Evolutionary conservation across 2,329 filamentous ascomycete genomes (phyloP).

Genomic region (Clonostachys rhizophaga): DNA sequence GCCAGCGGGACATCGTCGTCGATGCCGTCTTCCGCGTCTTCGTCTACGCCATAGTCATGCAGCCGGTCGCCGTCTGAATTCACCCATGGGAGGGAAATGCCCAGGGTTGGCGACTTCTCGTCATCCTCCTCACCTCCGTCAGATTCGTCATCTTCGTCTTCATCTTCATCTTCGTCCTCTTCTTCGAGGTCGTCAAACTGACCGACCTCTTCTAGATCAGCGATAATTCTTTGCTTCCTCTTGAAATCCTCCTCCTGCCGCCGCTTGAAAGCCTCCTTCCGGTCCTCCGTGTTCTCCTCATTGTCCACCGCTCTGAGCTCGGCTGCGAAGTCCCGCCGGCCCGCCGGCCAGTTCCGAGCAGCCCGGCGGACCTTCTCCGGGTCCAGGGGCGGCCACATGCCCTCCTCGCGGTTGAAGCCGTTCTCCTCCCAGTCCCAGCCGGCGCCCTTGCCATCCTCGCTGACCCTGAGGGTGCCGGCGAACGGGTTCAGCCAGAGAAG

Average conservation of each 20-base stretch:
- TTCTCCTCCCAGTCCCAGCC: slow-evolving; percentile 70
- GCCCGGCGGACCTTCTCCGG: slow-evolving; percentile 52
- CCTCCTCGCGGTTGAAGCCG: slow-evolving; percentile 63
- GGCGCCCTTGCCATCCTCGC: slow-evolving; percentile 25
- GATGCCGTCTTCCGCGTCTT: slow-evolving; percentile 51
- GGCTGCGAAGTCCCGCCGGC: slow-evolving; percentile 22
- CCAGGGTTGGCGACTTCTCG: slow-evolving; percentile 26
- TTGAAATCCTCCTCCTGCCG: slow-evolving; percentile 43
- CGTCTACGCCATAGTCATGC: slow-evolving; percentile 75
- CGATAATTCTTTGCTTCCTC: slow-evolving; percentile 33
- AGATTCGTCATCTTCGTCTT: slow-evolving; percentile 4
- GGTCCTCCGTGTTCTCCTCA: slow-evolving; percentile 27
- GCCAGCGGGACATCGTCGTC: slow-evolving; percentile 65
- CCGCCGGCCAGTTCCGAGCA: slow-evolving; percentile 30
- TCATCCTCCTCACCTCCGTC: slow-evolving; percentile 24
- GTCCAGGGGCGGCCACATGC: slow-evolving; percentile 60
- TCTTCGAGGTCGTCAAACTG: slow-evolving; percentile 56
- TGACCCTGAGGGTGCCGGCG: slow-evolving; percentile 41
- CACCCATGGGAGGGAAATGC: slow-evolving; percentile 43
- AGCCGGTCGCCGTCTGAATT: slow-evolving; percentile 73
- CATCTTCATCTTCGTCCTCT: slow-evolving; percentile 43
- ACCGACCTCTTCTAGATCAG: slow-evolving; percentile 48
- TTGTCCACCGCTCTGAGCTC: slow-evolving; percentile 17
- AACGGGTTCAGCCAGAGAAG: slow-evolving; percentile 69
- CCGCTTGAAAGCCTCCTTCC: slow-evolving; percentile 40